These are phyloP conservation scores for Sporothrix luriei DNA, from an alignment of 2,329 filamentous ascomycete species.

Conservation along the genomic window DNA sequence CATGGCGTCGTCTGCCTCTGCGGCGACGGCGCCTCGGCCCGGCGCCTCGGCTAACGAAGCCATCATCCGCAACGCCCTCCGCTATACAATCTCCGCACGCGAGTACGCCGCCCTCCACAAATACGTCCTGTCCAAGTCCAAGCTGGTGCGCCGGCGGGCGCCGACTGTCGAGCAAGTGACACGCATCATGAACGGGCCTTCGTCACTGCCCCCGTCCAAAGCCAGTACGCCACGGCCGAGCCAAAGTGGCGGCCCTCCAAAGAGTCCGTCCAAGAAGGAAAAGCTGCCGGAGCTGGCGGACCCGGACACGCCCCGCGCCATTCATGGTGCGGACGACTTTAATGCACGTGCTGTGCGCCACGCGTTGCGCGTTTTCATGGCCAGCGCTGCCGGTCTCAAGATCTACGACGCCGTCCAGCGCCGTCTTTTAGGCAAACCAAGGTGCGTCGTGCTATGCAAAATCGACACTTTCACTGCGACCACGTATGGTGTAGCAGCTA, in stretches of 20 bases:
- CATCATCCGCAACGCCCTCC: slow-evolving; percentile 79
- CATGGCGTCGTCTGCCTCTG: slow-evolving; percentile 34
- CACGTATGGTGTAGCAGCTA: no score
- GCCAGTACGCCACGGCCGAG: slow-evolving; percentile 32
- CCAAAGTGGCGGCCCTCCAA: slow-evolving; percentile 28
- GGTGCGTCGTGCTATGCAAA: slow-evolving; percentile 40
- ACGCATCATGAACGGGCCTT: slow-evolving; percentile 54
- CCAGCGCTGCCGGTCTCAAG: slow-evolving; percentile 65
- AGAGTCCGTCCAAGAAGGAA: slow-evolving; percentile 39
- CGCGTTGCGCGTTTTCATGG: slow-evolving; percentile 69
- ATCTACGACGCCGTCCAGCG: slow-evolving; percentile 58
- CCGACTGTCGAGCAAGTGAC: slow-evolving; percentile 60
- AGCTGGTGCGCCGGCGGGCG: slow-evolving; percentile 56
- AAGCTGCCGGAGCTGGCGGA: slow-evolving; percentile 33
- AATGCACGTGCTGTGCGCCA: slow-evolving; percentile 71
- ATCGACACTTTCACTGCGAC: background rate
- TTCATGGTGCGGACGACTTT: slow-evolving; percentile 60
- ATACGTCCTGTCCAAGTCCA: slow-evolving; percentile 75
- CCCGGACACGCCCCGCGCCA: slow-evolving; percentile 26
- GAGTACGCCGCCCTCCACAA: slow-evolving; percentile 86
- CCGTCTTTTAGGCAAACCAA: slow-evolving; percentile 50
- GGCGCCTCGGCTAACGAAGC: slow-evolving; percentile 56
- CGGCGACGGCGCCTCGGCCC: slow-evolving; percentile 32
- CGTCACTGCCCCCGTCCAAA: slow-evolving; percentile 26
- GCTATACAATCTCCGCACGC: slow-evolving; percentile 80